Conservation (phyloP, 2,329 filamentous ascomycete species). For the Pseudofabraea citricarpa region DNA sequence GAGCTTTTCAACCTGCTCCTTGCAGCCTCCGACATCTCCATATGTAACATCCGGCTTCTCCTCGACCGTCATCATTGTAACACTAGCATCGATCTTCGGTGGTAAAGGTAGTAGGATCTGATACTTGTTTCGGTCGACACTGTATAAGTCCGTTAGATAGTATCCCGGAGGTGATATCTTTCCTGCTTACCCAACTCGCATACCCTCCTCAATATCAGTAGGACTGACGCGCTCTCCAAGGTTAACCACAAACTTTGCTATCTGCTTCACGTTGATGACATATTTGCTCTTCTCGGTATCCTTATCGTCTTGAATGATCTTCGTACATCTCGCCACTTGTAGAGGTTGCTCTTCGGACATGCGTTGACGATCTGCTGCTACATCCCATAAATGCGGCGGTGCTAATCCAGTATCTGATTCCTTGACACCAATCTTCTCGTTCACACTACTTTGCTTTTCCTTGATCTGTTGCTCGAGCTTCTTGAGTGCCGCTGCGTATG, state of each 20-base stretch:
- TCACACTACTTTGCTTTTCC: conserved; percentile 95
- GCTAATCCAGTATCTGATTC: conserved; percentile 98
- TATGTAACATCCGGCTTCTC: conserved; percentile 99
- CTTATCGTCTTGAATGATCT: conserved; percentile 97
- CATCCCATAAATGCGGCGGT: conserved; percentile 97
- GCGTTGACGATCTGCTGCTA: conserved; percentile 93
- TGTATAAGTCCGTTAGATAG: conserved; percentile 19
- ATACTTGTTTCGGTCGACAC: conserved; percentile 97
- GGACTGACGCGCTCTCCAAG: conserved; percentile 94
- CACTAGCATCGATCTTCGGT: conserved; percentile 97
- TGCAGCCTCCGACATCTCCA: conserved; percentile 96
- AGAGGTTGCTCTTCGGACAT: conserved; percentile 98
- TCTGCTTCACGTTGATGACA: conserved; percentile 99
- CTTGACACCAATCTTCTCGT: conserved; percentile 96
- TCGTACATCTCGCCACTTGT: conserved; percentile 96
- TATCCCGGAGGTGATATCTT: conserved; percentile 7
- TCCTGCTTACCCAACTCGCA: conserved; percentile 74
- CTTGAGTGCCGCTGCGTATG: conserved; percentile 89
- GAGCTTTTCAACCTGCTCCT: conserved; percentile 99
- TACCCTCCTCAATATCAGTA: conserved; percentile 98
- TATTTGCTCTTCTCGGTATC: conserved; percentile 99
- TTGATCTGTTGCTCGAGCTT: conserved; percentile 99
- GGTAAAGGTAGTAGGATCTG: conserved; percentile 95
- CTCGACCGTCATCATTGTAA: conserved; percentile 99
- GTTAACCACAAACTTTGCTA: conserved; percentile 98